Base-by-base conservation (phyloP, 345 rosid genomes). In the Salix arbutifolia region DNA sequence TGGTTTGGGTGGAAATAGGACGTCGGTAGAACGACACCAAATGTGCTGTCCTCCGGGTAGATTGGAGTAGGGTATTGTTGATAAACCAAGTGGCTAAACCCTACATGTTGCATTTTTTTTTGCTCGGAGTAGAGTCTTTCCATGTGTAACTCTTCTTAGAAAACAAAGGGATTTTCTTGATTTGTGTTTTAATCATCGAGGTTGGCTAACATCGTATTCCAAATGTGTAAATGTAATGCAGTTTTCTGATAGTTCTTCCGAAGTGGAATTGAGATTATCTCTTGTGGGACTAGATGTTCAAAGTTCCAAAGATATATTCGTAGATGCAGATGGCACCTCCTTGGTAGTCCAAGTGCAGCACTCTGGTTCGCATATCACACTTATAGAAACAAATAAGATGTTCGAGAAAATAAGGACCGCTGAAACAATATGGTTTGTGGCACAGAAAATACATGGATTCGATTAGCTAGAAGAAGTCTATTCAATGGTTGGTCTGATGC, bases 351-450 rank as follows among this genome's bases (percentile, higher is more conserved):
- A 80, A 85, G 78, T 89, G 56, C 85, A 83, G 82, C 83, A 78
- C 17, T 74, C 86, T 17, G 94, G 91, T 3, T 81, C 86, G 77
- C 60, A 67, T 28, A 33, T 65, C 58, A 89, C 93, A 1, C 90
- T 91, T 64, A 81, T 91, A 25, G 92, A 95, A 84, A 91, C 94
- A 28, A 82, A 88, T 72, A 69, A 83, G 17, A 84, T 92, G 69
- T 95, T 91, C 82, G 95, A 90, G 18, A 88, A 79, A 71, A 89
- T 92, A 65, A 91, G 87, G 87, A 87, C 97, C 1, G 70, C 94
- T 0, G 97, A 95, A 82, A 92, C 97, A 25, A 94, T 92, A 80
- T 92, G 97, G 99, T 91, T 76, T 50, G 92, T 82, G 38, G 48
- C 38, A 38, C 19, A 69, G 62, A 67, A 56, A 68, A 56, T 69